These are phyloP conservation scores for Byssoonygena ceratinophila DNA, from an alignment of 2,329 filamentous ascomycete genomes.

Conservation along the genomic window DNA sequence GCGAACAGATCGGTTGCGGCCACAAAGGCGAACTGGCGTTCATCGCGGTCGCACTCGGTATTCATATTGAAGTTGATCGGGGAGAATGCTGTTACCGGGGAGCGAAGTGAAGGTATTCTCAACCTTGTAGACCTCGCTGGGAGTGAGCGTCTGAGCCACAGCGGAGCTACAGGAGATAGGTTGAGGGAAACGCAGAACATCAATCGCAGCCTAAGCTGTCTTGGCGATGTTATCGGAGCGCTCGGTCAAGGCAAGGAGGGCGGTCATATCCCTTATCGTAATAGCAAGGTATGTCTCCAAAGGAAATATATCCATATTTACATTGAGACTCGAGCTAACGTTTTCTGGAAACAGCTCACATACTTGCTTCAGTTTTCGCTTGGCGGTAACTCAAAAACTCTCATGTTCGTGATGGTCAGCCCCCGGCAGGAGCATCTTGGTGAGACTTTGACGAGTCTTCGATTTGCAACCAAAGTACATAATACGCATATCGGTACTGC, in stretches of 20 bases:
- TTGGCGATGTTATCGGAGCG: conserved; percentile 89
- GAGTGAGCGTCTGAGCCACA: conserved; percentile 80
- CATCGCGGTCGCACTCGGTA: conserved; percentile 87
- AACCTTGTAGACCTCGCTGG: conserved; percentile 95
- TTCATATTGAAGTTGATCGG: conserved; percentile 70
- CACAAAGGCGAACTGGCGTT: conserved; percentile 94
- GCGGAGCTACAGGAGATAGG: conserved; percentile 72
- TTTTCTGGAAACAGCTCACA: conserved; percentile 52
- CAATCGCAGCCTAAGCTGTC: conserved; percentile 83
- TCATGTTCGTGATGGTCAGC: conserved; percentile 99
- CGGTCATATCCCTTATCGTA: conserved; percentile 81
- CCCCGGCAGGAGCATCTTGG: conserved; percentile 81
- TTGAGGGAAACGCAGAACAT: conserved; percentile 94
- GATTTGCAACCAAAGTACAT: conserved; percentile 84
- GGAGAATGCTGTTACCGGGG: conserved; percentile 61
- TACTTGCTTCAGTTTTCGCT: conserved; percentile 90
- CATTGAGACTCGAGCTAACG: neutral
- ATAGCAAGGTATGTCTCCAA: conserved; percentile 61
- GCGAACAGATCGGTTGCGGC: conserved; percentile 85
- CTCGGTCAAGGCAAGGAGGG: conserved; percentile 71
- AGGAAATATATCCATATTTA: too few species aligned
- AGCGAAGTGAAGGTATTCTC: conserved; percentile 81
- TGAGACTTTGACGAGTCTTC: conserved; percentile 87
- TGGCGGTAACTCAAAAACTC: conserved; percentile 89
- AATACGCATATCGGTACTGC: conserved; percentile 89